These are phyloP conservation scores for Solanum sejunctum DNA, from an alignment of 257 asterid genomes.

Conservation along the genomic window DNA sequence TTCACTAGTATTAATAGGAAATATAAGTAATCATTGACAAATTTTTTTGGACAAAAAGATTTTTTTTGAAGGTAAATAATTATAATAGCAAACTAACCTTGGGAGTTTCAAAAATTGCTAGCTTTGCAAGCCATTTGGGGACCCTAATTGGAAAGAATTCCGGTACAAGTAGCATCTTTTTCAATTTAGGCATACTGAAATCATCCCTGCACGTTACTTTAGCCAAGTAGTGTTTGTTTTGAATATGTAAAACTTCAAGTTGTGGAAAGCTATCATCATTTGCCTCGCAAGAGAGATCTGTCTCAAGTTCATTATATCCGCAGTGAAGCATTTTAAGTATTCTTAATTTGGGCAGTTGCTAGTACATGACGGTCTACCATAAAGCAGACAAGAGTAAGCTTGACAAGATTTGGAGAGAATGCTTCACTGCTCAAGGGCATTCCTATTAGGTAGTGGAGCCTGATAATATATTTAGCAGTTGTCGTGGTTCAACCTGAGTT, in stretches of 20 bases:
- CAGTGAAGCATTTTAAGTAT: background rate
- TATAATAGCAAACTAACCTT: background rate
- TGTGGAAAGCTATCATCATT: background rate
- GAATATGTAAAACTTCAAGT: conserved; percentile 2
- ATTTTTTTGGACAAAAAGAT: too few relatives aligned
- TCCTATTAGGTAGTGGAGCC: too few relatives aligned
- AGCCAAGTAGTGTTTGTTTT: background rate
- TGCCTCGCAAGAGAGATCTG: background rate
- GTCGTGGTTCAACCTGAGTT: too few relatives aligned
- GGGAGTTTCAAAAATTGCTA: background rate
- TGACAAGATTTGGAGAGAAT: conserved; percentile 1
- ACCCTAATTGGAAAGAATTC: too few relatives aligned
- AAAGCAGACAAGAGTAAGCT: background rate
- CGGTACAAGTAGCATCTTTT: background rate
- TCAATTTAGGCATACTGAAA: background rate
- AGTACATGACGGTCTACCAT: background rate
- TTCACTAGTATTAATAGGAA: too few relatives aligned
- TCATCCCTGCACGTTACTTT: background rate
- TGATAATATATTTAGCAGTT: too few relatives aligned
- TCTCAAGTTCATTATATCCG: background rate
- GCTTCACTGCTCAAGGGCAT: background rate
- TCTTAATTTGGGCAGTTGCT: background rate
- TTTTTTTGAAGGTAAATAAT: background rate
- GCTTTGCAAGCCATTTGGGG: background rate
- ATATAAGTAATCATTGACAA: too few relatives aligned